Evolutionary conservation across 495 filamentous ascomycete species (phyloP), one percentile per base, ranked within the genome.

Genomic region (Annulohypoxylon bovei): DNA sequence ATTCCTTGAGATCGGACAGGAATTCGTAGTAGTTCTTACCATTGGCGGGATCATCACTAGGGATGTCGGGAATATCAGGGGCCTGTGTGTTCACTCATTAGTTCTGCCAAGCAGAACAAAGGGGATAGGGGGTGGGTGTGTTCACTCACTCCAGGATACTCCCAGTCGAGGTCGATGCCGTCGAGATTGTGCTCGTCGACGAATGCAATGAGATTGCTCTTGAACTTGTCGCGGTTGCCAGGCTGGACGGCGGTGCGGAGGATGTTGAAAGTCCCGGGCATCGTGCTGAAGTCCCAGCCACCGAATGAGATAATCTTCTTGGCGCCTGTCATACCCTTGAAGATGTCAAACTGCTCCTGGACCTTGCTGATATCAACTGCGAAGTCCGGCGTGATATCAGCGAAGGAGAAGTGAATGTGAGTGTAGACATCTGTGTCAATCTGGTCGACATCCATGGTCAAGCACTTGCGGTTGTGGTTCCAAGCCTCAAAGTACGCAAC

Each of bases 331-430:
- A 79, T 27, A 0, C 44, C 12, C 9, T 64, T 58, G 62, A 83
- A 81, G 23, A 46, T 11, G 7, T 65, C 56, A 30, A 75, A 76
- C 22, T 69, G 59, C 28, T 73, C 30, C 23, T 39, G 6, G 12
- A 42, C n/a, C 27, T 46, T 18, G 32, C 39, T 35, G 22, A 65
- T 56, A 30, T 39, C 37, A 27, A 84, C 62, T 14, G 73, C 49
- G 33, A 80, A 69, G 6, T 70, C 49, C 27, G 67, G 12, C 22
- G 71, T 79, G 33, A 86, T 69, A 11, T 47, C 73, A 1, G 67
- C 83, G 71, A 87, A 87, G 3, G 68, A 75, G 54, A 79, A 84
- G 62, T 85, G 79, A 9, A 86, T 67, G 60, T 86, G 82, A 0
- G 80, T 82, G 56, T 83, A 85, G 1, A 59, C 50, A 18, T 33